phyloP scores from a whole-genome alignment of 306 rosid genomes.

The Acacia confusa region DNA sequence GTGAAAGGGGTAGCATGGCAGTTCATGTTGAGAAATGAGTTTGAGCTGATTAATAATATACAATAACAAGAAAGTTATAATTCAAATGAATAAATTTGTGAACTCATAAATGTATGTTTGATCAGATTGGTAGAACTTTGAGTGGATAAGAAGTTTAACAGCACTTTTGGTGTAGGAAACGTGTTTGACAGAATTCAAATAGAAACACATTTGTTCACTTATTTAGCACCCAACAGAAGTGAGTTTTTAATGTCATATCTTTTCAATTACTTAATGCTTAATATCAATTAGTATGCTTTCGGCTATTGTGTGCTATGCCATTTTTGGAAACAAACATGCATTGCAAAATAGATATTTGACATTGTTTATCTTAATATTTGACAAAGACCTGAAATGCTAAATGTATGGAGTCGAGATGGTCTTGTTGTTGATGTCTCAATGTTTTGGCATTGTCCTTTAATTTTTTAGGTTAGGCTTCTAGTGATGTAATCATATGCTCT shows the following conservation, averaged over 20 bases:
- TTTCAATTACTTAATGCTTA: conserved; percentile 3
- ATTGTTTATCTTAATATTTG: background rate
- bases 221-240: conserved; percentile 96
- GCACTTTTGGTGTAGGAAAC: background rate
- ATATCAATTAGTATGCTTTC: background rate
- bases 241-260: conserved; percentile 40
- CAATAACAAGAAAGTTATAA: background rate
- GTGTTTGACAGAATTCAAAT: background rate
- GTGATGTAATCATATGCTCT: conserved; percentile 19
- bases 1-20: background rate
- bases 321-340: background rate
- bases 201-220: conserved; percentile 51
- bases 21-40: background rate
- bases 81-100: background rate
- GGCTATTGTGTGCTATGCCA: background rate
- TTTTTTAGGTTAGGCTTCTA: background rate
- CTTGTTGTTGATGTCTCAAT: background rate
- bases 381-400: conserved; percentile 9
- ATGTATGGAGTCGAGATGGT: background rate
- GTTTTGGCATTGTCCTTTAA: conserved; percentile 13
- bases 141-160: background rate
- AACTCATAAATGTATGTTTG: background rate
- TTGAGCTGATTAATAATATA: background rate
- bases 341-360: conserved; percentile 8
- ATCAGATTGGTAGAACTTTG: background rate